These are phyloP conservation scores for Panicum virgatum DNA, from an alignment of 202 grass and related monocot genomes.

Conservation along the genomic window DNA sequence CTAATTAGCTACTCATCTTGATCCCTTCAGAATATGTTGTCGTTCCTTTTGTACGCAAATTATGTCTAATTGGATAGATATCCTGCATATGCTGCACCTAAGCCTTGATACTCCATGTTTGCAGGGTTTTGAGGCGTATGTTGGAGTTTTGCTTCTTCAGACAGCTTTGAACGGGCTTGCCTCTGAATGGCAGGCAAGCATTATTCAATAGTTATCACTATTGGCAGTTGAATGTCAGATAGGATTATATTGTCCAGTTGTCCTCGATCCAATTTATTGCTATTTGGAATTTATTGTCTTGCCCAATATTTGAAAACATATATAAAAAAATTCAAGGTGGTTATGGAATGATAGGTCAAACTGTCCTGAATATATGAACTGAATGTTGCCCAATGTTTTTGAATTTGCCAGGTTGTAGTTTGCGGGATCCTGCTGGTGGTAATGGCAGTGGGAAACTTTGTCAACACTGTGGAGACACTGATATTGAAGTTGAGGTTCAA, in stretches of 20 bases:
- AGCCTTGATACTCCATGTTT: slow-evolving; percentile 29
- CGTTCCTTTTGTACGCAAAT: slow-evolving; percentile 9
- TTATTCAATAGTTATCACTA: not conserved
- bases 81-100: not conserved
- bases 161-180: slow-evolving; percentile 65
- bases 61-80: not conserved
- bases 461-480: slow-evolving; percentile 84
- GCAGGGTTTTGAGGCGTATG: slow-evolving; percentile 95
- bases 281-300: not conserved
- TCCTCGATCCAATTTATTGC: slow-evolving; percentile 9
- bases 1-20: slow-evolving; percentile 22
- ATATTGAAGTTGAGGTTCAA: slow-evolving; percentile 88
- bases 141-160: slow-evolving; percentile 86
- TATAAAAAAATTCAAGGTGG: not conserved
- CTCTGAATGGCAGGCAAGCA: slow-evolving; percentile 90
- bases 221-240: slow-evolving; percentile 19
- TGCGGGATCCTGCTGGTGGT: slow-evolving; percentile 87
- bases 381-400: not conserved
- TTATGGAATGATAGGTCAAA: slow-evolving; percentile 7
- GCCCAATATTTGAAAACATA: slow-evolving; percentile 17
- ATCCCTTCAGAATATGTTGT: not conserved
- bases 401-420: slow-evolving; percentile 59
- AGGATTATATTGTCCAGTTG: slow-evolving; percentile 1
- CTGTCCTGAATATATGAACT: not conserved
- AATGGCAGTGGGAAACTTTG: slow-evolving; percentile 96